A percentile compares a stretch with the other conserved stretches of the same genome.
These are phyloP conservation scores for Pisolithus microcarpus DNA, from an alignment of 768 basidiomycete species.

Conservation along the genomic window DNA sequence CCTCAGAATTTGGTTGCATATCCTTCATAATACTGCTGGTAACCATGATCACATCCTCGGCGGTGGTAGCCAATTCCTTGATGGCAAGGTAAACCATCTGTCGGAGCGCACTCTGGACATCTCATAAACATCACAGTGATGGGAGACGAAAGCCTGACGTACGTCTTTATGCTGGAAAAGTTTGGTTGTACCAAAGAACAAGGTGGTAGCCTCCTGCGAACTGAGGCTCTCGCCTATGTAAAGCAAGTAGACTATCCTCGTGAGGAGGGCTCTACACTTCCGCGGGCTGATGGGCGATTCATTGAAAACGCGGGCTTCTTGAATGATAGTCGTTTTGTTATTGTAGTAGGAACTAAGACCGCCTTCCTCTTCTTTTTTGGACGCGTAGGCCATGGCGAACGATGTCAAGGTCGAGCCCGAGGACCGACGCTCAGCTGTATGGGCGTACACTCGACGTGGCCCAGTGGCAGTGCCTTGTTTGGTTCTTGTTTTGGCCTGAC, in stretches of 20 bases:
- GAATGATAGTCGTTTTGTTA: conserved; percentile 97
- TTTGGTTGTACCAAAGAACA: conserved; percentile 99
- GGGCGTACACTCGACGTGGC: conserved; percentile 15
- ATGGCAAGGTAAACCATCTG: conserved; percentile 99
- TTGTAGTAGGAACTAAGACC: conserved; percentile 89
- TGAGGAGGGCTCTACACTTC: conserved; percentile 93
- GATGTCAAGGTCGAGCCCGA: conserved; percentile 23
- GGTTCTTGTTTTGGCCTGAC: conserved; percentile 14
- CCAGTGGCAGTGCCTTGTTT: conserved; percentile 7
- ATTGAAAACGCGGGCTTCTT: conserved; percentile 98
- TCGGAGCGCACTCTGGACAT: conserved; percentile 74
- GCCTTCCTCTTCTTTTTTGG: conserved; percentile 96
- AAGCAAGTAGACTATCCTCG: conserved; percentile 91
- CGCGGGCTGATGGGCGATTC: conserved; percentile 97
- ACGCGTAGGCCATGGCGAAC: conserved; percentile 66
- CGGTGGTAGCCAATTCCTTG: conserved; percentile 92
- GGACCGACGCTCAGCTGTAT: conserved; percentile 6
- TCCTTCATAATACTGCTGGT: conserved; percentile 99
- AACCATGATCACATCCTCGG: conserved; percentile 99
- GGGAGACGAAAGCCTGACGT: conserved; percentile 29
- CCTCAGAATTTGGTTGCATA: conserved; percentile 98
- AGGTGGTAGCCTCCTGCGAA: conserved; percentile 91
- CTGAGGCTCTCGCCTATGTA: conserved; percentile 94
- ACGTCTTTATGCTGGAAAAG: conserved; percentile 99
- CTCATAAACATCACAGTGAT: conserved; percentile 5